Evolutionary conservation across 2,329 filamentous ascomycete species (phyloP).

Genomic region (Fusarium lateritium): DNA sequence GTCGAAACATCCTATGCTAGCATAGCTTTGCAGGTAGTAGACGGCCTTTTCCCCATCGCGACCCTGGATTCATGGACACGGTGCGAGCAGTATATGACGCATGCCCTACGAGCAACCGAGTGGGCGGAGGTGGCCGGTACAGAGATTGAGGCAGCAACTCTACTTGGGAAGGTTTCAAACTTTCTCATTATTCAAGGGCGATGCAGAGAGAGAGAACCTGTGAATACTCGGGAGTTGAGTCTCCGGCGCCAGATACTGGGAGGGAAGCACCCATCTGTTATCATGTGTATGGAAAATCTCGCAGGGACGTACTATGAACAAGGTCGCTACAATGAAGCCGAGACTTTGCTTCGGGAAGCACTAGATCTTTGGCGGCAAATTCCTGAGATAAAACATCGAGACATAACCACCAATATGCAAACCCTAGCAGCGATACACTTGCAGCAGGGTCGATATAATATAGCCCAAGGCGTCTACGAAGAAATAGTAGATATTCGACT

Average conservation of each 20-base stretch:
- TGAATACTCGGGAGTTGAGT: not conserved
- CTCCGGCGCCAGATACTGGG: not conserved
- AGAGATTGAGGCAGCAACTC: not conserved
- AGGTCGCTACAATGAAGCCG: not conserved
- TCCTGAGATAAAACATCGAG: too few relatives aligned
- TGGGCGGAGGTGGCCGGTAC: not conserved
- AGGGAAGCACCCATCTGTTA: slow-evolving; percentile 12
- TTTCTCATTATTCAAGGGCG: rapidly evolving
- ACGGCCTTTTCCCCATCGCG: not conserved
- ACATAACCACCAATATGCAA: too few relatives aligned
- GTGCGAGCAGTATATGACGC: not conserved
- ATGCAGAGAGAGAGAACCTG: not conserved
- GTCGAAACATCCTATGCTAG: not conserved
- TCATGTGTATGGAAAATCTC: slow-evolving; percentile 4
- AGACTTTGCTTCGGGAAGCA: too few relatives aligned
- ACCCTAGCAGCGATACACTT: too few relatives aligned
- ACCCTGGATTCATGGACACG: not conserved
- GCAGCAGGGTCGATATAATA: too few relatives aligned
- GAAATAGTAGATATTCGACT: too few relatives aligned
- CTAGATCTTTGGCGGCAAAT: too few relatives aligned
- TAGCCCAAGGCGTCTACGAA: too few relatives aligned
- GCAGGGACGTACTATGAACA: not conserved
- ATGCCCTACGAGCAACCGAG: not conserved
- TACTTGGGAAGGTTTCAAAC: rapidly evolving
- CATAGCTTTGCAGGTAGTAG: not conserved